Base-by-base conservation (phyloP, 2,329 filamentous ascomycete species). In the Colletotrichum eleusines region DNA sequence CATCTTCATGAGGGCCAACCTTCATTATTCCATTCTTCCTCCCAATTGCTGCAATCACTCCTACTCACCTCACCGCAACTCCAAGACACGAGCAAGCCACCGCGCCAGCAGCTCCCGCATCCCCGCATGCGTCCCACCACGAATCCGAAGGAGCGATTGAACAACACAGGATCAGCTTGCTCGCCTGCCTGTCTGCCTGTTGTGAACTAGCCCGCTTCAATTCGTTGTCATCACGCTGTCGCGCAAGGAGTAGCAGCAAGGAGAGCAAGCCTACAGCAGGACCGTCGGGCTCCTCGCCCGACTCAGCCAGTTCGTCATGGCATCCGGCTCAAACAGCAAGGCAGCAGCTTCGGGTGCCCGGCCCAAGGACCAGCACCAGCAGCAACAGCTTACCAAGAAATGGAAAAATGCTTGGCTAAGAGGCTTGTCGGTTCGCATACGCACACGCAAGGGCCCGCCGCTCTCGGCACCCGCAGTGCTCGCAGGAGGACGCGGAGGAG, bases 401-500 rank as follows among this genome's bases (percentile, higher is more conserved):
- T 71, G 68, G 68, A 71, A 71, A 26, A 68, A 46, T 44, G 62
- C 59, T 9, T 71, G 68, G 68, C 51, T 71, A 2, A 57, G 42
- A 40, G 51, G 68, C 5, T n/a, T 71, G 14, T 71, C 68, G 18
- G 68, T 71, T 53, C 68, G 68, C 20, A 71, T 71, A 20, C 68
- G 68, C n/a, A 38, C 68, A 35, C 68, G 64, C 28, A 68, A 71
- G 31, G 64, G 62, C 6, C 46, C 44, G 44, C 57, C 44, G 58
- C 51, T n/a, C 51, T 28, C 63, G 31, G 23, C 42, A 44, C 20
- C 51, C 57, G 57, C 40, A 35, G 26, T 7, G 11, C 16, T 23
- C 6, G n/a, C 20, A 16, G 1, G 40, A 42, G 54, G 4, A 51
- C 26, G n/a, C 18, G 31, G 40, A 23, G 20, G 28, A 31, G 28